Conservation (phyloP, 352 stramenopile species). For the Phytophthora sp. region DNA sequence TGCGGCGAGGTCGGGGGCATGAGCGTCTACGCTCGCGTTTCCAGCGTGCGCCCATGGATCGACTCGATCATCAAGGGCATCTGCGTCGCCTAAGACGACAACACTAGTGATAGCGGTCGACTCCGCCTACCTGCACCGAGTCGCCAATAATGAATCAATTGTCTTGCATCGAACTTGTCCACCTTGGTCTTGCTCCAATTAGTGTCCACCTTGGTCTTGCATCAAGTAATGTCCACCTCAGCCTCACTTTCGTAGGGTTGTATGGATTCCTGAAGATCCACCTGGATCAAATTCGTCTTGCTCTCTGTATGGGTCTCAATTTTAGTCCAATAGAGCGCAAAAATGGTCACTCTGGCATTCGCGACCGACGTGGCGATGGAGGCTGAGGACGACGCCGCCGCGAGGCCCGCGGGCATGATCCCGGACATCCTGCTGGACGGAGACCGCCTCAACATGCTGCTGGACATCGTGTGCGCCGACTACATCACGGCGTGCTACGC, state of each 20-base stretch:
- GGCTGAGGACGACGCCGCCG: constrained; percentile 14
- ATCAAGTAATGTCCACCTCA: too few relatives aligned
- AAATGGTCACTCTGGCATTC: constrained; percentile 19
- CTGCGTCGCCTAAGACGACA: constrained; percentile 26
- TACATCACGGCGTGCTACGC: constrained; percentile 88
- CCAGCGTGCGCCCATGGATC: constrained; percentile 56
- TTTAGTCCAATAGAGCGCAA: constrained; percentile 1
- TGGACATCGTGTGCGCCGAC: constrained; percentile 86
- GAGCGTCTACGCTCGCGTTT: constrained; percentile 63
- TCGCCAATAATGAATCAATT: constrained; percentile 20
- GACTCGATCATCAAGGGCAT: constrained; percentile 31
- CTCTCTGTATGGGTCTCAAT: neutral
- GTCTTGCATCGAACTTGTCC: constrained; percentile 1
- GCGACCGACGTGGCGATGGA: constrained; percentile 14
- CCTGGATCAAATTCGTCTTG: constrained; percentile 1
- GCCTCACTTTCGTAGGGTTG: too few relatives aligned
- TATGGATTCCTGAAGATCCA: neutral
- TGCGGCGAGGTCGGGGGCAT: constrained; percentile 52
- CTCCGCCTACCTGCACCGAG: neutral
- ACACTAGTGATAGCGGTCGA: constrained; percentile 10
- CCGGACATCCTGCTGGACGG: constrained; percentile 73
- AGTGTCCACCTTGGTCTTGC: too few relatives aligned
- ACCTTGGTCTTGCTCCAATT: too few relatives aligned
- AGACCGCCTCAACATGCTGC: constrained; percentile 84
- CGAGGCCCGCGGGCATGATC: constrained; percentile 37